A percentile compares a stretch with the other conserved stretches of the same genome.
phyloP scores from a whole-genome alignment of 176 grass and related monocot species.

The Panicum miliaceum region DNA sequence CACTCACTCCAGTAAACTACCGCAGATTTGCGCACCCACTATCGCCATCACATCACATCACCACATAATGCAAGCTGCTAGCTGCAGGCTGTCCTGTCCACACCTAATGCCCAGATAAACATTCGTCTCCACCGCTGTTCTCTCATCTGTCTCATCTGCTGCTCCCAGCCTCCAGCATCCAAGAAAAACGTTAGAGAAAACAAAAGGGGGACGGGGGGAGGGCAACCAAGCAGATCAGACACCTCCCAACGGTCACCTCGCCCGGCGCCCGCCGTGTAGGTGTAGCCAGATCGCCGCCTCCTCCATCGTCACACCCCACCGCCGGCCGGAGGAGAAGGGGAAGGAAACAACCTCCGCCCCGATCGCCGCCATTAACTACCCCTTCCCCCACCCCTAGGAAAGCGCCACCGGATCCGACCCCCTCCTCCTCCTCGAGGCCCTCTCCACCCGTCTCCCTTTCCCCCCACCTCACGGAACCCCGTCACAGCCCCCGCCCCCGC shows the following conservation, averaged over 20 bases:
- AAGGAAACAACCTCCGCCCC: not conserved
- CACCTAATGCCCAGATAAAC: slow-evolving; percentile 26
- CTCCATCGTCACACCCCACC: not conserved
- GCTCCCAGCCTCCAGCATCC: no score
- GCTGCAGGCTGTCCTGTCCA: not conserved
- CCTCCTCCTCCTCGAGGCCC: slow-evolving; percentile 17
- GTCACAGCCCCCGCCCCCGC: not conserved
- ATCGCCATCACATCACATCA: not conserved
- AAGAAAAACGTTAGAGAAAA: not conserved
- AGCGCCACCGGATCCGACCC: slow-evolving; percentile 53
- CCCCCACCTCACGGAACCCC: slow-evolving; percentile 33
- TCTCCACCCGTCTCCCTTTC: not conserved
- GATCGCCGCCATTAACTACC: slow-evolving; percentile 48
- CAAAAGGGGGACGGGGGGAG: not conserved
- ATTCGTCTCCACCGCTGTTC: not conserved
- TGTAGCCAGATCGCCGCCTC: not conserved
- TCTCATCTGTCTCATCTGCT: not conserved
- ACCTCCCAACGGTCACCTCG: slow-evolving; percentile 43
- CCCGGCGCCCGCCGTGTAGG: not conserved
- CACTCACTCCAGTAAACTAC: slow-evolving; percentile 11
- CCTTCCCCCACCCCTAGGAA: slow-evolving; percentile 21
- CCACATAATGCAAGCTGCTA: not conserved
- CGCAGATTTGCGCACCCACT: not conserved
- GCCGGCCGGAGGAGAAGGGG: not conserved
- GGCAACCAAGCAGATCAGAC: not conserved